Evolutionary conservation across 2,329 filamentous ascomycete species (phyloP), one percentile per base, ranked within the genome.

Genomic region (Fusarium sp.): DNA sequence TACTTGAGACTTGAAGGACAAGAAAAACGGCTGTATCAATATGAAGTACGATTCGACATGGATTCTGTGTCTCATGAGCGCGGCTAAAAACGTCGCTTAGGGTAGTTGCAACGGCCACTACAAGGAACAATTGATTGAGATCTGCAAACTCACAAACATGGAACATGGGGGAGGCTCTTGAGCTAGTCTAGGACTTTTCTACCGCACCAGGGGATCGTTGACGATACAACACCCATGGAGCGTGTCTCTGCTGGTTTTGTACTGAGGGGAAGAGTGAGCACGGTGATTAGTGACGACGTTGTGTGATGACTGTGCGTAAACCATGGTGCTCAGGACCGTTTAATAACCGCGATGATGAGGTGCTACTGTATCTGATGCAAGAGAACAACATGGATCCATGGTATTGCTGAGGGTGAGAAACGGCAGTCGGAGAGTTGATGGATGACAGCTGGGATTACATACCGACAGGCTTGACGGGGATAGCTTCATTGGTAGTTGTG

Each of bases 101-200:
- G 44, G 36, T 39, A 45, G 50, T 43, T 61, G 46, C 53, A 65
- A 63, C 51, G 49, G 52, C 45, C 58, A 39, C 48, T 33, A 56
- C 71, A 63, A 59, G 71, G 66, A 49, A 52, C 43, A 43, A 3
- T 53, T 65, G 54, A 72, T 73, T 72, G 52, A 66, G 71, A 73
- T 73, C 66, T 73, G 61, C 71, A 54, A 28, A 39, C 31, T 60
- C 58, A 55, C 50, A 38, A 45, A 18, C 40, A 63, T 48, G 26
- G 40, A 31, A 31, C 22, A 39, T 49, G 60, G 52, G 31, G 43
- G 39, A 33, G 33, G 18, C 46, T 58, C 44, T 55, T 33, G 28
- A 45, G 56, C 55, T 61, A 59, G 44, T 56, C 39, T 50, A 26
- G 40, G 48, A 52, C 26, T 36, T 7, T 18, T 24, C 10, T 45